phyloP scores from a whole-genome alignment of 2,329 filamentous ascomycete species.

The Exophiala oligosperma region DNA sequence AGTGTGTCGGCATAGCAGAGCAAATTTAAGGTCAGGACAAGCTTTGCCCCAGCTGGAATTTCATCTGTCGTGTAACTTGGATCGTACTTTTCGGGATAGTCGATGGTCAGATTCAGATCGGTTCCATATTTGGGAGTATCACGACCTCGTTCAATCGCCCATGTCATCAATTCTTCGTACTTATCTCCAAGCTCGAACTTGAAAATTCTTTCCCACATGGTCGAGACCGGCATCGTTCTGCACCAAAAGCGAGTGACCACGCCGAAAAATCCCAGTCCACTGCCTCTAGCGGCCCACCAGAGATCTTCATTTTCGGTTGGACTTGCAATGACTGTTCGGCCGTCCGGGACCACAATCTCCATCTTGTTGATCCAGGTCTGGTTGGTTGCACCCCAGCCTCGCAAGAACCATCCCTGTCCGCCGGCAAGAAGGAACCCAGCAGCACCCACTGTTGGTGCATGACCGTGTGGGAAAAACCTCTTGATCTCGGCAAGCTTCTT shows the following conservation, averaged over 20 bases:
- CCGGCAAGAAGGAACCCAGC: conserved; percentile 34
- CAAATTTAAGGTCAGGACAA: conserved; percentile 4
- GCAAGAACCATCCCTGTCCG: conserved; percentile 33
- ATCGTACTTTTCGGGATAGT: conserved; percentile 4
- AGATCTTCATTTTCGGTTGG: conserved; percentile 48
- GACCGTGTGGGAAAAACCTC: conserved; percentile 30
- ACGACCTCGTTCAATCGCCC: background rate
- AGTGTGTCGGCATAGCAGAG: no score
- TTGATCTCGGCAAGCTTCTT: conserved; percentile 6
- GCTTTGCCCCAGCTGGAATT: background rate
- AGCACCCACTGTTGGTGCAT: conserved; percentile 30
- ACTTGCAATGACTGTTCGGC: conserved; percentile 46
- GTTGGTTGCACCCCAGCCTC: conserved; percentile 32
- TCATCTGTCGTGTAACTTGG: conserved; percentile 1
- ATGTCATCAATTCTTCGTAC: conserved; percentile 8
- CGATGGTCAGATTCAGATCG: conserved; percentile 5
- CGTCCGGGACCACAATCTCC: conserved; percentile 33
- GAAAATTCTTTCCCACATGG: conserved; percentile 3
- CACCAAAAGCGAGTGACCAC: conserved; percentile 42
- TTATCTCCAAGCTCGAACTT: conserved; percentile 4
- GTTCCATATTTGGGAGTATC: conserved; percentile 7
- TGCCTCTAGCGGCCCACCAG: conserved; percentile 56
- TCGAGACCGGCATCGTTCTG: background rate
- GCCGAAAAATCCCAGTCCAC: conserved; percentile 55
- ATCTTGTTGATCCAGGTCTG: conserved; percentile 30